Conservation (phyloP, 257 asterid species). For the Coffea canephora region DNA sequence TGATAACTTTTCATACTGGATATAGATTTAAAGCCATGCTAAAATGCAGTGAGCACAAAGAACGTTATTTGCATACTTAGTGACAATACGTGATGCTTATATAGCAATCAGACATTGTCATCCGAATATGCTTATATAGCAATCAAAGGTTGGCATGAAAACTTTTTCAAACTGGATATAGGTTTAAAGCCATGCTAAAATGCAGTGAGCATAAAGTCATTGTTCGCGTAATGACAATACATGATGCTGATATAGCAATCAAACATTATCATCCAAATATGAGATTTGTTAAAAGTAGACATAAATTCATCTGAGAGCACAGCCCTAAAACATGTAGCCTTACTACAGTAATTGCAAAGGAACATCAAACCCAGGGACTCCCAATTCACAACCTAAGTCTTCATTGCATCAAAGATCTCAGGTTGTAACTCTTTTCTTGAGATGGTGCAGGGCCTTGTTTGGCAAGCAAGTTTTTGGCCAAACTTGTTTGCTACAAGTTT, state of each 20-base stretch:
- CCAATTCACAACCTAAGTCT: not conserved
- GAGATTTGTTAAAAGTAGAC: not conserved
- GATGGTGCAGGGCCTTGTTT: not conserved
- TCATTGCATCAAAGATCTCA: not conserved
- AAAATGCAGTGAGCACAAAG: not conserved
- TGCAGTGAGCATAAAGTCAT: not conserved
- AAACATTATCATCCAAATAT: not conserved
- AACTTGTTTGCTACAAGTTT: too few species aligned
- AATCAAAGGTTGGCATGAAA: not conserved
- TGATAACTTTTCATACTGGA: not conserved
- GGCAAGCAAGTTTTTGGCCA: too few species aligned
- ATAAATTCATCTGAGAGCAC: not conserved
- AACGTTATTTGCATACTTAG: not conserved
- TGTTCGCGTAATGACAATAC: not conserved
- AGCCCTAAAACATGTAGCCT: not conserved
- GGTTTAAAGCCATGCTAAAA: not conserved
- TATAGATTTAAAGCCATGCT: not conserved
- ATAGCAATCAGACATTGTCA: too few species aligned
- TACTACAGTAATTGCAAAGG: not conserved
- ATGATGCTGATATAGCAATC: not conserved
- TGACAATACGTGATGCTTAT: too few species aligned
- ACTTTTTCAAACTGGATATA: not conserved
- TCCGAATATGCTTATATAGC: too few species aligned
- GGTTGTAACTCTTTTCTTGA: not conserved
- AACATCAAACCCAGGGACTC: not conserved